Evolutionary conservation across 352 stramenopile species (phyloP).

Genomic region (Globisporangium orthogonon): DNA sequence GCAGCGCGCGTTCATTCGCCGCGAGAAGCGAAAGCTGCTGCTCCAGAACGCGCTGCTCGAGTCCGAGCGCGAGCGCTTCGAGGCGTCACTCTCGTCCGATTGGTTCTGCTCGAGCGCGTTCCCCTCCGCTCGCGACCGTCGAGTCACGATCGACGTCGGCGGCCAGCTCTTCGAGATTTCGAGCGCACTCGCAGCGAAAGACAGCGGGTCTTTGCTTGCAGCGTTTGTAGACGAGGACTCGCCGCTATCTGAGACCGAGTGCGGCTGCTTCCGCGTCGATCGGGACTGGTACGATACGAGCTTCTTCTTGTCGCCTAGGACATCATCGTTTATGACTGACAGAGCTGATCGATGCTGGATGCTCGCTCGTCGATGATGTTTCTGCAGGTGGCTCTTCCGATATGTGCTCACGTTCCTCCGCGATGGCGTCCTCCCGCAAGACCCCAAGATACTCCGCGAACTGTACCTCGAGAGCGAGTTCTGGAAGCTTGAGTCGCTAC

Average conservation of each 20-base stretch:
- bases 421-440: conserved; percentile 61
- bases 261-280: conserved; percentile 68
- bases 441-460: conserved; percentile 54
- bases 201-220: conserved; percentile 53
- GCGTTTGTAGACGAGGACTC: conserved; percentile 62
- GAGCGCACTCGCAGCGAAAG: conserved; percentile 34
- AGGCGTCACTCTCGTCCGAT: conserved; percentile 57
- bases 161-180: conserved; percentile 73
- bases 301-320: background rate
- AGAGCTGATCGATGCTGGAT: background rate
- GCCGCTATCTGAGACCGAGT: conserved; percentile 44
- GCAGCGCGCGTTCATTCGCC: conserved; percentile 71
- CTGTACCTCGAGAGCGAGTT: conserved; percentile 81
- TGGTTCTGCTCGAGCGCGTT: conserved; percentile 72
- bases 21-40: conserved; percentile 71
- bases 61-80: conserved; percentile 68
- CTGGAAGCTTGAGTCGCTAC: conserved; percentile 75
- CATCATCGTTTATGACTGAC: background rate
- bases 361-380: background rate
- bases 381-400: conserved; percentile 56
- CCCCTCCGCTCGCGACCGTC: conserved; percentile 29
- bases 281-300: conserved; percentile 39
- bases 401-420: conserved; percentile 75
- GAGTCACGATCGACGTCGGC: conserved; percentile 60
- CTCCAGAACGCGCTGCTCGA: conserved; percentile 68